Evolutionary conservation across 257 asterid species (phyloP), one percentile per base, ranked within the genome.

Genomic region (Fraxinus anomala): DNA sequence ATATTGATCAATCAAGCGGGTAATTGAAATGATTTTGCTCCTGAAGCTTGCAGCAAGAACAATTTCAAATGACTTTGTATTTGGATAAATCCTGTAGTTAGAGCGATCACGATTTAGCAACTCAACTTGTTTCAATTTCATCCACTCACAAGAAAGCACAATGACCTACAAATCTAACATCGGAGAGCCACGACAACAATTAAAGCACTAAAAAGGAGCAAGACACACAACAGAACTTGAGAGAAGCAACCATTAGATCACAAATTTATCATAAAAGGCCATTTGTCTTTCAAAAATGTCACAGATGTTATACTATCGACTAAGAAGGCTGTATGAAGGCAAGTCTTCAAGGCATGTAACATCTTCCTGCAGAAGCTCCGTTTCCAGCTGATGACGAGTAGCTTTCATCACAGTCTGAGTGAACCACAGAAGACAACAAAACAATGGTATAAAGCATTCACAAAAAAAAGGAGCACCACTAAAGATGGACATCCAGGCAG

Each of bases 401-500:
- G 99, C 95, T 88, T 96, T 96, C 98, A 96, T 96, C 87, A 93
- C 98, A 59, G 91, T 80, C 99, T 96, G 89, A 40, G 72, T 6
- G 31, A 8, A 21, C n/a, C 36, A 67, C 12, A 28, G 65, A 14
- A 39, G 11, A 28, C n/a, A 4, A 63, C 17, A 63, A 63, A 63
- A 11, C 31, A 63, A 23, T 24, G 11, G 1, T 7, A 59, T n/a
- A 6, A 2, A 21, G 1, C 28, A 6, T 19, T 54, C 26, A 21
- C 65, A 19, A 54, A 54, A 6, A 17, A 49, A 49, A 54, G 5
- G n/a, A n/a, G 68, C 16, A 14, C 30, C 68, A 23, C 16, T 23
- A 11, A 0, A 21, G 68, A 23, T 59, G 68, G 30, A 1, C 11
- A 21, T 59, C 12, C 28, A 59, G 30, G 23, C 23, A 44, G 54